A percentile compares a stretch with the other conserved stretches of the same genome.
Evolutionary conservation across 2,329 filamentous ascomycete species (phyloP).

Genomic region (Xylaria sp.): DNA sequence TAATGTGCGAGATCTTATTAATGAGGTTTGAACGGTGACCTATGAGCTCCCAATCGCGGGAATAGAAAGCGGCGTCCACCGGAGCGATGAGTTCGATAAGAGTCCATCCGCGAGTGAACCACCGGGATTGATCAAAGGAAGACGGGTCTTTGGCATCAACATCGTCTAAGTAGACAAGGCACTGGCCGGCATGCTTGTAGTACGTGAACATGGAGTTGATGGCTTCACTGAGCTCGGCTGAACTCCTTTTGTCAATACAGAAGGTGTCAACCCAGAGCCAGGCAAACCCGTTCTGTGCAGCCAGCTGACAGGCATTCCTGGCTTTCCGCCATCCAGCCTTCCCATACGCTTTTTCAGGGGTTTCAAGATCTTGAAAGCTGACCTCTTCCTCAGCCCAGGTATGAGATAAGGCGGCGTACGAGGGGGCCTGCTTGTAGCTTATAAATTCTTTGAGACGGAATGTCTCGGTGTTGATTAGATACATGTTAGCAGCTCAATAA

Average conservation of each 20-base stretch:
- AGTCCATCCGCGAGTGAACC: slow-evolving; percentile 2
- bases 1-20: slow-evolving; percentile 9
- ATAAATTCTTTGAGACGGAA: no score
- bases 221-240: background rate
- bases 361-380: background rate
- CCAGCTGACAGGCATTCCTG: background rate
- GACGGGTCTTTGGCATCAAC: background rate
- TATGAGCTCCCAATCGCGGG: slow-evolving; percentile 10
- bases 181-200: background rate
- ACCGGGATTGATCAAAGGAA: background rate
- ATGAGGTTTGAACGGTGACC: slow-evolving; percentile 5
- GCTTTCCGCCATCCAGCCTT: background rate
- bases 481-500: no score
- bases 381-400: slow-evolving; percentile 24
- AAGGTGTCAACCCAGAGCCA: background rate
- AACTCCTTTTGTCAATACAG: background rate
- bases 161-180: background rate
- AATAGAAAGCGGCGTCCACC: slow-evolving; percentile 7
- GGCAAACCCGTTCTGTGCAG: background rate
- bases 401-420: slow-evolving; percentile 28
- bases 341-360: no score
- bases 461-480: no score
- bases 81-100: background rate
- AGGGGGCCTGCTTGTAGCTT: background rate
- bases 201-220: background rate